Percentiles rank a stretch among this genome's conserved stretches.
Conservation (phyloP, 306 rosid genomes). For the Medicago arabica region DNA sequence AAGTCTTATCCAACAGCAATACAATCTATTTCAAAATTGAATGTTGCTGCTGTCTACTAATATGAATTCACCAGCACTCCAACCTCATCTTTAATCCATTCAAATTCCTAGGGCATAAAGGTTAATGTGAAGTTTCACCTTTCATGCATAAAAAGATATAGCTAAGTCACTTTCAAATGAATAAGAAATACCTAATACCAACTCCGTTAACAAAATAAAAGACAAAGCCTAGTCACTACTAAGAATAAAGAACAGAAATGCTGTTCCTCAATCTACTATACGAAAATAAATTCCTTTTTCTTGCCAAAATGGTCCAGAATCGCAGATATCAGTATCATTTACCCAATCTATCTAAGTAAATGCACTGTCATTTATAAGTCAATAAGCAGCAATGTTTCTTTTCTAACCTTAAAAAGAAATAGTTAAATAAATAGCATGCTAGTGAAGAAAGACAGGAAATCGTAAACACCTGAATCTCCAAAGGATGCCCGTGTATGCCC, state of each 20-base stretch:
- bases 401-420: slow-evolving; percentile 21
- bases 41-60: neutral
- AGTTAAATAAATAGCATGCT: slow-evolving; percentile 2
- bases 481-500: slow-evolving; percentile 96
- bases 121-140: slow-evolving; percentile 8
- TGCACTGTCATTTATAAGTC: neutral
- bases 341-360: slow-evolving; percentile 15
- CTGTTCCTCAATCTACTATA: neutral
- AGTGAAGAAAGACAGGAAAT: slow-evolving; percentile 32
- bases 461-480: slow-evolving; percentile 76
- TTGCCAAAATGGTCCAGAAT: slow-evolving; percentile 4
- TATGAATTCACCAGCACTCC: slow-evolving; percentile 13
- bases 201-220: neutral
- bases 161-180: slow-evolving; percentile 1
- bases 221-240: slow-evolving; percentile 28
- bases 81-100: slow-evolving; percentile 21
- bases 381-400: slow-evolving; percentile 26
- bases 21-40: neutral
- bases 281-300: slow-evolving; percentile 14
- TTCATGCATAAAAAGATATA: slow-evolving; percentile 12
- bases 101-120: neutral
- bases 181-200: neutral
- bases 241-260: slow-evolving; percentile 22
- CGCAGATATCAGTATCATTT: neutral
- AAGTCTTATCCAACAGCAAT: neutral